Evolutionary conservation across 208 protist species (phyloP).

Genomic region (Porcisia hertigi): DNA sequence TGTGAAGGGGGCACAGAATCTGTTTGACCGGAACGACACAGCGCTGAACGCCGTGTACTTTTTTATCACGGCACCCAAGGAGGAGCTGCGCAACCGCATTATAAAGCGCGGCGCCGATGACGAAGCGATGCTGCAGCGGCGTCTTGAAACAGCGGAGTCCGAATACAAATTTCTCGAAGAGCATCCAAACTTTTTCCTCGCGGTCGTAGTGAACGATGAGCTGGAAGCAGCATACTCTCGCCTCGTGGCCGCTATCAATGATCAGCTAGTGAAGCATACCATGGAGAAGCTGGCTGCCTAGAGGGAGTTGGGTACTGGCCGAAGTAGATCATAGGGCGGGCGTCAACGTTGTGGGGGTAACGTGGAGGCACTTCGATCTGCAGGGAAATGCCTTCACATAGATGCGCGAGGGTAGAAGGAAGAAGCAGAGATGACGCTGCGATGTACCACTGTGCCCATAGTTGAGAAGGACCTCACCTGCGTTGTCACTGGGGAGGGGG

Average conservation of each 20-base stretch:
- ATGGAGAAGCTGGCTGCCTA: slow-evolving; percentile 47
- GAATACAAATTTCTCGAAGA: slow-evolving; percentile 79
- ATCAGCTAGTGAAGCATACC: slow-evolving; percentile 49
- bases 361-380: not conserved
- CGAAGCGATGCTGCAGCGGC: slow-evolving; percentile 68
- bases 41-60: slow-evolving; percentile 60
- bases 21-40: slow-evolving; percentile 32
- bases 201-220: slow-evolving; percentile 77
- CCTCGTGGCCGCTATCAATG: slow-evolving; percentile 55
- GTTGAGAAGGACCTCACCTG: no score
- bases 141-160: slow-evolving; percentile 69
- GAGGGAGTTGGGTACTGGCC: slow-evolving; percentile 1
- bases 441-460: no score
- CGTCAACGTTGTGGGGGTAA: not conserved
- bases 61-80: slow-evolving; percentile 83
- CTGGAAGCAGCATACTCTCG: slow-evolving; percentile 65
- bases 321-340: not conserved
- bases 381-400: no score
- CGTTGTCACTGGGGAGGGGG: no score
- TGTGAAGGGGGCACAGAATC: slow-evolving; percentile 88
- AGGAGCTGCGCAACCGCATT: slow-evolving; percentile 83
- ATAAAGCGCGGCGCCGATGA: slow-evolving; percentile 71
- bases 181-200: slow-evolving; percentile 71
- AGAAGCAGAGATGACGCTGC: no score
- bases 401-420: no score